phyloP scores from a whole-genome alignment of 805 yeast genomes.

The Vanderwaltozyma tropicalis region DNA sequence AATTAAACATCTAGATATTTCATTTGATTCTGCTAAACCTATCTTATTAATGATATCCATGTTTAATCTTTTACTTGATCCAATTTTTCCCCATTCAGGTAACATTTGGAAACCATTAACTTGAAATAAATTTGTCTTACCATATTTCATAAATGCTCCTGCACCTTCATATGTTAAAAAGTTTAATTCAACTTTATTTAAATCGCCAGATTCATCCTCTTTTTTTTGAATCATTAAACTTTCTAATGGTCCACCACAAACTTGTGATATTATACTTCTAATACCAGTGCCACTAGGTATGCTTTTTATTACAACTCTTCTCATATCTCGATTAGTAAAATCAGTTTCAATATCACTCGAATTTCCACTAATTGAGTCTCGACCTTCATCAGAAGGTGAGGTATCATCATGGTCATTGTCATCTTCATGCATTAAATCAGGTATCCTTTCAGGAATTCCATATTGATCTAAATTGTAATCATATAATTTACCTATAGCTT shows the following conservation, averaged over 20 bases:
- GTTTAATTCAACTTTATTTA: slow-evolving; percentile 35
- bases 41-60: background rate
- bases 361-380: background rate
- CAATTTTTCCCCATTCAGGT: slow-evolving; percentile 35
- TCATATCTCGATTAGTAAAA: background rate
- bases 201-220: slow-evolving; percentile 6
- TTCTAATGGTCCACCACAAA: slow-evolving; percentile 65
- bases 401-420: background rate
- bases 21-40: background rate
- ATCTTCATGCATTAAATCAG: slow-evolving; percentile 7
- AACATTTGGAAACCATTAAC: slow-evolving; percentile 46
- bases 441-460: slow-evolving; percentile 8
- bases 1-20: slow-evolving; percentile 4
- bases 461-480: slow-evolving; percentile 7
- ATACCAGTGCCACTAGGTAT: slow-evolving; percentile 38
- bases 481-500: background rate
- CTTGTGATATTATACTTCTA: slow-evolving; percentile 40
- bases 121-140: slow-evolving; percentile 41
- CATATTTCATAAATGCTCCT: slow-evolving; percentile 39
- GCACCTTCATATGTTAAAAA: slow-evolving; percentile 50
- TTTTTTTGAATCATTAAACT: slow-evolving; percentile 28
- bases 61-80: background rate
- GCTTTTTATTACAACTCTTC: slow-evolving; percentile 28
- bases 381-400: slow-evolving; percentile 1
- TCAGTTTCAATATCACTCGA: background rate